These are phyloP conservation scores for Hypomyces perniciosus DNA, from an alignment of 2,329 filamentous ascomycete species.

Conservation along the genomic window DNA sequence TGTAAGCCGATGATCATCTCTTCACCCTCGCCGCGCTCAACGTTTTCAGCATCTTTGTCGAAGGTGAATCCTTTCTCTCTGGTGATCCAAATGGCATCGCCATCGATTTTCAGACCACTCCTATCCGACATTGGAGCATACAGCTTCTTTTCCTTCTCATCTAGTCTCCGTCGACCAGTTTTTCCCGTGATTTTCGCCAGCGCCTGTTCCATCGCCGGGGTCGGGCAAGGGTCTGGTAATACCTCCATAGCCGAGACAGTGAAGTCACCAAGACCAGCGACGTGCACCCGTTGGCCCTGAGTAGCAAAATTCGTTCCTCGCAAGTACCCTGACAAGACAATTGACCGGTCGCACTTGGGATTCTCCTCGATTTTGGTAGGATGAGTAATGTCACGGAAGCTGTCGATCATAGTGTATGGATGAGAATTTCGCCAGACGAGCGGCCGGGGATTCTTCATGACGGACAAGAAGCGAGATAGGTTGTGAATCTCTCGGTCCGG, in stretches of 20 bases:
- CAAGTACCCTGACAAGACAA: conserved; percentile 89
- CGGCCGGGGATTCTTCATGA: conserved; percentile 99
- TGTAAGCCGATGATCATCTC: conserved; percentile 90
- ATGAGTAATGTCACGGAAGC: conserved; percentile 90
- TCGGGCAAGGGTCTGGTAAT: conserved; percentile 90
- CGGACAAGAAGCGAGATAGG: conserved; percentile 85
- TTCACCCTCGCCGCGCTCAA: conserved; percentile 85
- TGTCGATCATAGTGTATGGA: conserved; percentile 88
- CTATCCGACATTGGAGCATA: conserved; percentile 99
- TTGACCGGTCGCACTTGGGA: conserved; percentile 80
- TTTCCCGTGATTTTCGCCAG: conserved; percentile 80
- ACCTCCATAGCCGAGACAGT: conserved; percentile 78
- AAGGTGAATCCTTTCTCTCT: conserved; percentile 71
- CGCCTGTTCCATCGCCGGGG: conserved; percentile 82
- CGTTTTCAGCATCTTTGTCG: conserved; percentile 56
- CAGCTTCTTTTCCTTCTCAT: conserved; percentile 93
- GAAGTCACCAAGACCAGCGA: conserved; percentile 88
- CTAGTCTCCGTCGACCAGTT: conserved; percentile 69
- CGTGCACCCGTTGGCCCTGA: conserved; percentile 78
- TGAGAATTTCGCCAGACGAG: conserved; percentile 94
- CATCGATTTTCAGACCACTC: conserved; percentile 90
- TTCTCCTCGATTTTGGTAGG: conserved; percentile 87
- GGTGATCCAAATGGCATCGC: conserved; percentile 89
- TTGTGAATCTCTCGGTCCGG: conserved; percentile 97
- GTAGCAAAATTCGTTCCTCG: conserved; percentile 91